A percentile compares a stretch with the other conserved stretches of the same genome.
Conservation (phyloP, 208 protist species). For the Wallacemonas collosoma region DNA sequence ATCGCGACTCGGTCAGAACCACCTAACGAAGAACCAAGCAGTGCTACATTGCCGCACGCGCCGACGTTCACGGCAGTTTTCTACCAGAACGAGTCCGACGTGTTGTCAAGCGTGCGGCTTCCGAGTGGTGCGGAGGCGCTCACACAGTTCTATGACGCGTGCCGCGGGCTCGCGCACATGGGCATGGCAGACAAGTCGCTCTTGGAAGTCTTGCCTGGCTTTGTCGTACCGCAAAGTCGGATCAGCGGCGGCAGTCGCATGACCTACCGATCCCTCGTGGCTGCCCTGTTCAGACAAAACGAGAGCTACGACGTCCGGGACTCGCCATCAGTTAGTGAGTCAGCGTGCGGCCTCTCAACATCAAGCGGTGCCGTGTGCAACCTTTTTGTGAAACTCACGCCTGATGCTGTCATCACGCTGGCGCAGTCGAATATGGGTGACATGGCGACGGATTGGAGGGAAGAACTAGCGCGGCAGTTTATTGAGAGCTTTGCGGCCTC, state of each 20-base stretch:
- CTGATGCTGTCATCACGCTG: background rate
- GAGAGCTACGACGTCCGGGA: background rate
- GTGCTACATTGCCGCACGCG: background rate
- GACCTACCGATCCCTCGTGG: slow-evolving; percentile 7
- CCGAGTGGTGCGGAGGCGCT: background rate
- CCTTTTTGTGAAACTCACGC: background rate
- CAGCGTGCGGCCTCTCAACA: too few relatives aligned
- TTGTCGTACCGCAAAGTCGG: slow-evolving; percentile 3
- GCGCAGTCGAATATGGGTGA: background rate
- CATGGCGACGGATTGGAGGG: background rate
- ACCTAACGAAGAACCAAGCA: too few relatives aligned
- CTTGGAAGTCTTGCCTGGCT: slow-evolving; percentile 1
- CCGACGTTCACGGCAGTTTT: background rate
- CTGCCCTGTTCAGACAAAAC: slow-evolving; percentile 1
- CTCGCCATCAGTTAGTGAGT: too few relatives aligned
- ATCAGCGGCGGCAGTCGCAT: slow-evolving; percentile 4
- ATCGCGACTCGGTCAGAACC: background rate
- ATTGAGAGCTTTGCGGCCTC: background rate
- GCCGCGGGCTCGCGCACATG: slow-evolving; percentile 4
- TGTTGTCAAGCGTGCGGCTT: background rate
- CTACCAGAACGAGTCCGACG: background rate
- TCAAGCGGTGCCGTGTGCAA: too few relatives aligned
- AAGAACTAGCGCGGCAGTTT: background rate
- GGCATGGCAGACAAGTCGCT: slow-evolving; percentile 16
- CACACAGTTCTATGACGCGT: slow-evolving; percentile 3